Evolutionary conservation across 2,329 filamentous ascomycete species (phyloP).

Genomic region (Colletotrichum sp.): DNA sequence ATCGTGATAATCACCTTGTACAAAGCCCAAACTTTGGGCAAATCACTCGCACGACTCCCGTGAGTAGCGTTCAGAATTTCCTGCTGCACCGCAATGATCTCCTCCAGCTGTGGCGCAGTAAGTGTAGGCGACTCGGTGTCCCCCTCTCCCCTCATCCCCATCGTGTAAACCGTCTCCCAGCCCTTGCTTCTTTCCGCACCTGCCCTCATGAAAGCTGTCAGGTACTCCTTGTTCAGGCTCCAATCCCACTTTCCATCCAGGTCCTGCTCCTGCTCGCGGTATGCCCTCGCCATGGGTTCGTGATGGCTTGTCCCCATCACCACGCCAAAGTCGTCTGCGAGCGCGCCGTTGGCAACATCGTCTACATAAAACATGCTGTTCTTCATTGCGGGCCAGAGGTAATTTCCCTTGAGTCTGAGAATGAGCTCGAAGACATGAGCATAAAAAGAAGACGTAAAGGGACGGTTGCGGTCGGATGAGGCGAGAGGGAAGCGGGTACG

Average conservation of each 20-base stretch:
- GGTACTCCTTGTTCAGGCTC: constrained; percentile 55
- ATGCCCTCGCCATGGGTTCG: constrained; percentile 61
- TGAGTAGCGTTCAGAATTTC: constrained; percentile 19
- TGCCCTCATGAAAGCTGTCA: constrained; percentile 57
- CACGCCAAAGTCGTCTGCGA: constrained; percentile 60
- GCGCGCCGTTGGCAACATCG: constrained; percentile 51
- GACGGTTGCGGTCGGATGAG: constrained; percentile 26
- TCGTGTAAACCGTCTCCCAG: constrained; percentile 58
- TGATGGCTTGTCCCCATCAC: constrained; percentile 64
- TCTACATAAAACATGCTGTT: constrained; percentile 61
- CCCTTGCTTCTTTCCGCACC: constrained; percentile 54
- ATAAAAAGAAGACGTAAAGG: constrained; percentile 55
- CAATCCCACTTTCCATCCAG: constrained; percentile 55
- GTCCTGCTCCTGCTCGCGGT: constrained; percentile 38
- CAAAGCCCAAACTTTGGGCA: constrained; percentile 63
- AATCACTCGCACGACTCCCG: constrained; percentile 27
- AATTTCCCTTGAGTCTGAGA: constrained; percentile 59
- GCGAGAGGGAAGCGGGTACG: constrained; percentile 45
- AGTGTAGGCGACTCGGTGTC: constrained; percentile 48
- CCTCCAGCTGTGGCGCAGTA: background rate
- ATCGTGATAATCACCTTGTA: constrained; percentile 45
- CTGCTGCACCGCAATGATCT: constrained; percentile 46
- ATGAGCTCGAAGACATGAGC: constrained; percentile 60
- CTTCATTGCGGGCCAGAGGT: constrained; percentile 65
- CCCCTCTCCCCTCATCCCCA: constrained; percentile 58